Base-by-base conservation (phyloP, 2,329 filamentous ascomycete species). In the Diaporthe sp. region DNA sequence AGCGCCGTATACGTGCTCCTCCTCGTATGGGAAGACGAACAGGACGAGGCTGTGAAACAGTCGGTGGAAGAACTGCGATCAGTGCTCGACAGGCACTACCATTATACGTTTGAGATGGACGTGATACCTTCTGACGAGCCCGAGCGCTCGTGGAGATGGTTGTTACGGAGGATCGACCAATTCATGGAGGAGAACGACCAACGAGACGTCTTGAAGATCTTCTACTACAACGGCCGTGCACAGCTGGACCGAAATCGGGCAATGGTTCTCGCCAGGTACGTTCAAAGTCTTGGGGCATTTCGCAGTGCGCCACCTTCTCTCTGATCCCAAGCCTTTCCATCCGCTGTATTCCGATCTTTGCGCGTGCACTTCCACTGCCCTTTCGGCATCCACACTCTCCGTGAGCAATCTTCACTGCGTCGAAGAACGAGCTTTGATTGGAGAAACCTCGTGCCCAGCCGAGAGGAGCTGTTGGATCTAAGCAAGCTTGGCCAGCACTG, bases 191-290 rank as follows among this genome's bases (percentile, higher is more conserved):
- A 88, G 37, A 85, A 85, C 53, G 89, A 91, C 77, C 86, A 88
- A 71, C 87, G 90, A 55, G 89, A 91, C 78, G 86, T 89, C 28
- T 81, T 92, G 74, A 91, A 91, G 79, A 87, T 92, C 73, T 86
- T 92, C 63, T 91, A 90, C 80, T 92, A 92, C 78, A 87, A 86
- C 20, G 90, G 90, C 9, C 85, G 88, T 74, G 90, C 87, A 55
- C 89, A 87, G 78, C 82, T 91, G 37, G 88, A 91, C 77, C 85
- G 84, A 9, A 87, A 91, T 73, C 85, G 89, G 60, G 88, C 91
- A 77, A 90, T 91, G 88, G 85, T 90, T 44, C 83, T 92, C 55
- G 86, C 89, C 58, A 91, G 89, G 90, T 90, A 81, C 76, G 84
- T 49, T n/a, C 10, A n/a, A 42, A 51, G 10, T 20, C 22, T 25